Base-by-base conservation (phyloP, 768 basidiomycete genomes). In the Jaapia argillacea region DNA sequence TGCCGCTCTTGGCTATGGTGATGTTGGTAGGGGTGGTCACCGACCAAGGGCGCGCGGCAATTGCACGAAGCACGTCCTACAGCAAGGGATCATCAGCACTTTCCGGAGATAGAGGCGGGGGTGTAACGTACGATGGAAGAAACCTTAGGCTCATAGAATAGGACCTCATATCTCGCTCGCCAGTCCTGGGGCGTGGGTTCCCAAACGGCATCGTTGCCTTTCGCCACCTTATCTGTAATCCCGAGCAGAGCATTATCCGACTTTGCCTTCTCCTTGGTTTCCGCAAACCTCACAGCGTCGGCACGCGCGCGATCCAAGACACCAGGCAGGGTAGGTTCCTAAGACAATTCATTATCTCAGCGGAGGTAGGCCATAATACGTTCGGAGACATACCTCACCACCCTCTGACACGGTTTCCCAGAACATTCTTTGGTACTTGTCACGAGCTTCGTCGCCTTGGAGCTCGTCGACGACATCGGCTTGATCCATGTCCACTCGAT, bases 351-450 rank as follows among this genome's bases (percentile, higher is more conserved):
- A 48, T 18, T 36, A 43, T 43, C 20, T 28, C 37, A 50, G 6
- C 36, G 24, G n/a, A 28, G 22, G 12, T 13, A 40, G 28, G n/a
- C 10, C 5, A 18, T 21, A 23, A 28, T 43, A 7, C 12, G 28
- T 3, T 14, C 35, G 21, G n/a, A n/a, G n/a, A 25, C 16, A 33
- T 54, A 86, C 87, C 61, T 74, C 61, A 46, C n/a, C n/a, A n/a
- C 79, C 77, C 52, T 90, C 87, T 6, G 70, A 69, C 28, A 83
- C 73, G 24, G 81, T 75, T 57, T 90, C 87, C 84, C 85, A 90
- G 58, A 83, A 89, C 36, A 77, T 62, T 35, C 79, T 72, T 51
- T 81, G 77, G 55, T 85, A 85, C 6, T 79, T 73, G 44, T 76
- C 70, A 20, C 78, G 74, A 36, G 74, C 72, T 46, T 75, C 70